Evolutionary conservation across 2,329 filamentous ascomycete species (phyloP).

Genomic region (Xylariaceae sp.): DNA sequence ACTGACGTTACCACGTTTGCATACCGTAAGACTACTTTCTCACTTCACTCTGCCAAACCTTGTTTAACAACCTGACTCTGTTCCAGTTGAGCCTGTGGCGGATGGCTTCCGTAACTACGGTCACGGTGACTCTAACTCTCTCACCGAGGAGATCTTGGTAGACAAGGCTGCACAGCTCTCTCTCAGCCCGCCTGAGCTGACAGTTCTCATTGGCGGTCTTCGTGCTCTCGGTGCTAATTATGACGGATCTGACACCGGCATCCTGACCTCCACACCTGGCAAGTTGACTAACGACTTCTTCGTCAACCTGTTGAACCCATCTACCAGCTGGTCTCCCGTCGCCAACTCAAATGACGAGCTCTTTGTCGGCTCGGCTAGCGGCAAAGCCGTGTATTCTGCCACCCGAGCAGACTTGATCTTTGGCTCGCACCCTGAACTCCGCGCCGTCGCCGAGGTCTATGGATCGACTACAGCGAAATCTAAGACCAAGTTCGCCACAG

Average conservation of each 20-base stretch:
- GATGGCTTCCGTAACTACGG: constrained; percentile 81
- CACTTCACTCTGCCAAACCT: background rate
- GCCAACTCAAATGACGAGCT: constrained; percentile 45
- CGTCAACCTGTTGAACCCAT: constrained; percentile 68
- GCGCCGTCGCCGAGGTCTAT: constrained; percentile 67
- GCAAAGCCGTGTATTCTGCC: constrained; percentile 62
- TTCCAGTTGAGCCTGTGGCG: constrained; percentile 55
- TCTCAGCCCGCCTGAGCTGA: constrained; percentile 66
- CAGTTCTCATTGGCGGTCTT: constrained; percentile 67
- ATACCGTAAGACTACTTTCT: constrained; percentile 35
- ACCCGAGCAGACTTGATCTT: constrained; percentile 67
- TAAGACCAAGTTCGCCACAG: constrained; percentile 60
- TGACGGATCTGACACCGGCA: constrained; percentile 62
- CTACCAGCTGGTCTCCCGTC: constrained; percentile 58
- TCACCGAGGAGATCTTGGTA: constrained; percentile 65
- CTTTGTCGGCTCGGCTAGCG: constrained; percentile 64
- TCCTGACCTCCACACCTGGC: constrained; percentile 65
- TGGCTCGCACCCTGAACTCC: constrained; percentile 67
- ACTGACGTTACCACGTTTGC: constrained; percentile 62
- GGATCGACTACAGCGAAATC: constrained; percentile 48
- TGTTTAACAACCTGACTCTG: background rate
- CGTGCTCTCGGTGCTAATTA: constrained; percentile 67
- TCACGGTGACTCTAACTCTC: constrained; percentile 53
- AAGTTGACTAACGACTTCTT: constrained; percentile 77
- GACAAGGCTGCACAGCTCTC: constrained; percentile 68